These are phyloP conservation scores for Handroanthus guayacan DNA, from an alignment of 257 asterid genomes.

Conservation along the genomic window DNA sequence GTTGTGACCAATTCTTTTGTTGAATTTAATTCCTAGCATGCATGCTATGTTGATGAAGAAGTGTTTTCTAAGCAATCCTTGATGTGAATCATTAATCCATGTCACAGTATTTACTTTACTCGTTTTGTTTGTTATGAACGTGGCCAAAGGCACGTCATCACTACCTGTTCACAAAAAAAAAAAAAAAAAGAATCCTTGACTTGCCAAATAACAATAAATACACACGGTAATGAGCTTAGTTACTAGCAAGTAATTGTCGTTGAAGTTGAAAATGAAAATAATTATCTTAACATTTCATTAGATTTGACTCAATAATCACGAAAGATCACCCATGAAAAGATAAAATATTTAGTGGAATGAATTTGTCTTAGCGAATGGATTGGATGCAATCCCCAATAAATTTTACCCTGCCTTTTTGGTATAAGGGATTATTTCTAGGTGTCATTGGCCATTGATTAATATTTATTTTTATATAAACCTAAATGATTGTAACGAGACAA, in stretches of 20 bases:
- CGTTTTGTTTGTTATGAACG: slow-evolving; percentile 8
- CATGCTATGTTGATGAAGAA: slow-evolving; percentile 34
- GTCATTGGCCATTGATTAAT: too few species aligned
- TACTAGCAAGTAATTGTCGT: neutral
- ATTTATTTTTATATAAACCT: too few species aligned
- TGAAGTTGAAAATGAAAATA: neutral
- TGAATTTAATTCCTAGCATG: slow-evolving; percentile 28
- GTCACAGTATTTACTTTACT: slow-evolving; percentile 5
- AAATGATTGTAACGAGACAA: too few species aligned
- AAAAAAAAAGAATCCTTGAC: neutral
- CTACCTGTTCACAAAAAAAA: neutral
- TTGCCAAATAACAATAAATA: neutral
- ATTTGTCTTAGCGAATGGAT: too few species aligned
- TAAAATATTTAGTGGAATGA: too few species aligned
- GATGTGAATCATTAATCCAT: slow-evolving; percentile 27
- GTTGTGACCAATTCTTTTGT: neutral
- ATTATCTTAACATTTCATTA: too few species aligned
- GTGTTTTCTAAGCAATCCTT: slow-evolving; percentile 43
- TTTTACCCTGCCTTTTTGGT: too few species aligned
- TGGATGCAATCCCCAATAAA: too few species aligned
- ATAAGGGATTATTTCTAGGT: too few species aligned
- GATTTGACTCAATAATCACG: too few species aligned
- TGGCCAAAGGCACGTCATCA: slow-evolving; percentile 12
- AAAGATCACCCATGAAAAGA: too few species aligned
- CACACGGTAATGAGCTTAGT: neutral